Conservation (phyloP, 495 filamentous ascomycete species). For the Thozetella sp. region DNA sequence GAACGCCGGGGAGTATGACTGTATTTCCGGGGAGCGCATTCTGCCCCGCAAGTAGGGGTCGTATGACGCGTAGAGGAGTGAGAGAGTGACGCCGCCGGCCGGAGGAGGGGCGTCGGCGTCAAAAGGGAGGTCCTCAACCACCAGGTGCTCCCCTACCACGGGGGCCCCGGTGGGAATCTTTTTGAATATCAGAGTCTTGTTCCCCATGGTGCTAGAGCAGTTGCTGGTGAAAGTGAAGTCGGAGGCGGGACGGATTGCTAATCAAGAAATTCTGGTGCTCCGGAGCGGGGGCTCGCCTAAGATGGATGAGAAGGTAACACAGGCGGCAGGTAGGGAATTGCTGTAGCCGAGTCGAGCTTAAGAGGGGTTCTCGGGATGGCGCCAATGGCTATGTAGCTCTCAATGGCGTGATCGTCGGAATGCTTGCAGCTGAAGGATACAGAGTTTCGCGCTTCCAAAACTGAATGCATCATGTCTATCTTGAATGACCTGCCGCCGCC, state of each 20-base stretch:
- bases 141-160: slow-evolving; percentile 71
- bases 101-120: slow-evolving; percentile 67
- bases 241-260: too few relatives aligned
- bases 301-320: too few relatives aligned
- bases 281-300: background rate
- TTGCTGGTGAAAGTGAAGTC: background rate
- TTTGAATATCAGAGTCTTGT: slow-evolving; percentile 85
- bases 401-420: too few relatives aligned
- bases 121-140: slow-evolving; percentile 66
- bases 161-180: slow-evolving; percentile 69
- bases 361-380: too few relatives aligned
- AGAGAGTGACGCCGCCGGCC: slow-evolving; percentile 67
- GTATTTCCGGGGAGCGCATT: slow-evolving; percentile 46
- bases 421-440: too few relatives aligned
- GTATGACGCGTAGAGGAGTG: slow-evolving; percentile 78
- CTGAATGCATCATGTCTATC: too few relatives aligned
- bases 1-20: slow-evolving; percentile 68
- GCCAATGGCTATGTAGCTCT: too few relatives aligned
- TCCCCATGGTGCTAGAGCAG: slow-evolving; percentile 33
- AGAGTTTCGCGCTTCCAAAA: too few relatives aligned
- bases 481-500: too few relatives aligned
- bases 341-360: too few relatives aligned
- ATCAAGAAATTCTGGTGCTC: background rate
- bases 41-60: slow-evolving; percentile 89
- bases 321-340: too few relatives aligned